A percentile compares a stretch with the other conserved stretches of the same genome.
These are phyloP conservation scores for Carex cristatella DNA, from an alignment of 176 grass and related monocot species.

Conservation along the genomic window DNA sequence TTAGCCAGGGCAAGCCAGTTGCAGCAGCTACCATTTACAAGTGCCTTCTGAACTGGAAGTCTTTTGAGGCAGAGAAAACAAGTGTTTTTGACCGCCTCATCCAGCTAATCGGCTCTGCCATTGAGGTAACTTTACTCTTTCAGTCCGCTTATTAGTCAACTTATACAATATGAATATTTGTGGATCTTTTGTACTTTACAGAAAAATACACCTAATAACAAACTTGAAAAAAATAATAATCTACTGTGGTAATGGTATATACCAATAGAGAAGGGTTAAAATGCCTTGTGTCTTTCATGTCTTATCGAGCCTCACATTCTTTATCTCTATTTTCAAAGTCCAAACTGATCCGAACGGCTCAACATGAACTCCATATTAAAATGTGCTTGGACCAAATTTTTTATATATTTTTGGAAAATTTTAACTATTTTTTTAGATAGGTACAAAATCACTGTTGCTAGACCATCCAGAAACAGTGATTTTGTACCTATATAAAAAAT, in stretches of 20 bases:
- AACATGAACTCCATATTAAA: too few relatives aligned
- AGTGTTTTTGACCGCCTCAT: constrained; percentile 97
- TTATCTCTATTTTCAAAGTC: too few relatives aligned
- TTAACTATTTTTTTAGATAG: too few relatives aligned
- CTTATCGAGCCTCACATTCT: too few relatives aligned
- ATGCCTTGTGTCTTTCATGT: too few relatives aligned
- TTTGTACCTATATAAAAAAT: too few relatives aligned
- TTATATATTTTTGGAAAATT: too few relatives aligned
- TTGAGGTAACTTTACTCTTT: constrained; percentile 61
- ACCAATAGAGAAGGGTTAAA: too few relatives aligned
- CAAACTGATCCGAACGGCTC: too few relatives aligned
- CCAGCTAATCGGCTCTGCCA: constrained; percentile 93
- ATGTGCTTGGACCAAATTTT: too few relatives aligned
- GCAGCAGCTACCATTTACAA: constrained; percentile 93
- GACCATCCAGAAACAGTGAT: too few relatives aligned
- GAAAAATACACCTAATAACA: not conserved
- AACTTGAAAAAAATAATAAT: not conserved
- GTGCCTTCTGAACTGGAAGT: constrained; percentile 98
- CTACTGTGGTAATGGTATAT: not conserved
- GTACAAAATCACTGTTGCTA: too few relatives aligned
- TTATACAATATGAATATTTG: not conserved
- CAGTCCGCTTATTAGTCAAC: constrained; percentile 2
- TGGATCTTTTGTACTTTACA: not conserved
- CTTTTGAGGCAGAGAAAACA: constrained; percentile 93
- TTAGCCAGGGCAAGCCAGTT: constrained; percentile 77